Evolutionary conservation across 257 asterid species (phyloP).

Genomic region (Solanum medicagineum): DNA sequence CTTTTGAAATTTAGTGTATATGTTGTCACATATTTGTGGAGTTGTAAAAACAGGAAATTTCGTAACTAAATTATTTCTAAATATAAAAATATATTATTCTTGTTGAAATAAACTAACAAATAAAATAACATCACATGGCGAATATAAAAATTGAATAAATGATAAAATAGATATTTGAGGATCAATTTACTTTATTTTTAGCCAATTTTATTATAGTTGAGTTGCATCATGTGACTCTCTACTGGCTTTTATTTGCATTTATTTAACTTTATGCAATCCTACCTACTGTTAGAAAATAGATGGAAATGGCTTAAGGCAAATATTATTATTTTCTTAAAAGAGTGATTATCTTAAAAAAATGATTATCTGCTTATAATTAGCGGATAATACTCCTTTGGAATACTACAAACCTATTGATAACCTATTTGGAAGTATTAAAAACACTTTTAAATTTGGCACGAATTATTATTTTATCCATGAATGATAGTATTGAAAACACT

Average conservation of each 20-base stretch:
- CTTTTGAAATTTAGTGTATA: background rate
- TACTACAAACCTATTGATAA: too few species aligned
- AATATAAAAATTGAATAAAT: background rate
- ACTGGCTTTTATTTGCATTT: background rate
- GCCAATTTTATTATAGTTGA: background rate
- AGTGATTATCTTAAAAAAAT: too few species aligned
- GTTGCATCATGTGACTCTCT: background rate
- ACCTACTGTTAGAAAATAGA: background rate
- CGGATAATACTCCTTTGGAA: too few species aligned
- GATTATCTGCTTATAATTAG: too few species aligned
- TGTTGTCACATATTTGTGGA: too few species aligned
- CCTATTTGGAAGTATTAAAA: too few species aligned
- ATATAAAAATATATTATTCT: too few species aligned
- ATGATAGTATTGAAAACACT: too few species aligned
- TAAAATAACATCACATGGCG: background rate
- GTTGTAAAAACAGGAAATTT: too few species aligned
- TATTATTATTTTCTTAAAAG: too few species aligned
- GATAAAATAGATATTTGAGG: background rate
- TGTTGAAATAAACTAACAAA: background rate
- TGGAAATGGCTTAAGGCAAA: background rate
- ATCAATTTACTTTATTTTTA: background rate
- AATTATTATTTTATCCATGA: too few species aligned
- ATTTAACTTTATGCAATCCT: background rate
- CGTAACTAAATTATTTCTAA: background rate
- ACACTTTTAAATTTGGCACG: too few species aligned